Base-by-base conservation (phyloP, 2,329 filamentous ascomycete species). In the Exophiala viscosa region DNA sequence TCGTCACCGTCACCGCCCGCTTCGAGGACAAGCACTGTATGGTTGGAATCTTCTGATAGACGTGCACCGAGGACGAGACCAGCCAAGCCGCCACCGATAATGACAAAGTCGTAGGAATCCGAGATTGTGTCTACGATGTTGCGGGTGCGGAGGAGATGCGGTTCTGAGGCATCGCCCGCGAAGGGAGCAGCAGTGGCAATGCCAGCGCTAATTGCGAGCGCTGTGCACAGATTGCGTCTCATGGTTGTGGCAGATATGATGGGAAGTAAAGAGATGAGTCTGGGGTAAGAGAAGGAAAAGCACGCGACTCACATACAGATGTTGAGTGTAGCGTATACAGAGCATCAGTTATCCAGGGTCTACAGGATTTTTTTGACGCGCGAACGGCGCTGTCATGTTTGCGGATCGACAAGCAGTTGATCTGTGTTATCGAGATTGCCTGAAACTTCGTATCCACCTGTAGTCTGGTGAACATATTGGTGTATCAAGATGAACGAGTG, bases 1-100 rank as follows among this genome's bases (percentile, higher is more conserved):
- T 64, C 66, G 39, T 69, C 67, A 28, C 67, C 67, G 56, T 65
- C 62, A 7, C 55, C 60, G 6, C 67, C 67, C 0, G 67, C 59
- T 47, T 69, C 67, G 1, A 69, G 60, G 3, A 69, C 67, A 2
- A 69, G 62, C 1, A 69, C 65, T 2, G 66, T 67, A 40, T 67
- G 61, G n/a, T 67, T 68, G 13, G 55, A 44, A 39, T 69, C 56
- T 42, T 66, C 63, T 41, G 61, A 65, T 6, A 69, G 60, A 15
- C 65, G 62, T 8, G 50, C 59, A 14, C 67, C 67, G 13, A 69
- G 47, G 5, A 68, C 66, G 8, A 69, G 59, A 13, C 67, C 67
- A 7, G 60, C 63, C 18, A 64, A 61, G 6, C 66, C 67, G 33
- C 61, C 66, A 5, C 67, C 67, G 17, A 69, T 56, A 48, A 68